phyloP scores from a whole-genome alignment of 2,329 filamentous ascomycete genomes.

The Ophiostoma ips region DNA sequence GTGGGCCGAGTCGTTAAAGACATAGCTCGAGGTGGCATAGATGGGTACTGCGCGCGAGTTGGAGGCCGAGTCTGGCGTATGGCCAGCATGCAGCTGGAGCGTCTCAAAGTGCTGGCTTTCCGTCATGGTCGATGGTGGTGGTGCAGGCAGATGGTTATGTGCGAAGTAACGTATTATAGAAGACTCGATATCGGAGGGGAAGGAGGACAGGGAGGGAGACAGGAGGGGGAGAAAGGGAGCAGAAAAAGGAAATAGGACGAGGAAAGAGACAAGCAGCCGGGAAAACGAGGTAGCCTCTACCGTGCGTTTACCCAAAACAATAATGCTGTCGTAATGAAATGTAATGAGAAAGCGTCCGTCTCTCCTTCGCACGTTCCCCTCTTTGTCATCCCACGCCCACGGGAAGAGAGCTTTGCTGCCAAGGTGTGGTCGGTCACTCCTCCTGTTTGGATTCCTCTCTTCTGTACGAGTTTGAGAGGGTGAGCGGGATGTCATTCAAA shows the following conservation, averaged over 20 bases:
- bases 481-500: too few species aligned
- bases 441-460: neutral
- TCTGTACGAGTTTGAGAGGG: too few species aligned
- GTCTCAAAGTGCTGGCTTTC: constrained; percentile 58
- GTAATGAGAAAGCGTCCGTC: neutral
- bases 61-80: constrained; percentile 65
- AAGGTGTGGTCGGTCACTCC: too few species aligned
- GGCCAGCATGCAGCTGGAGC: constrained; percentile 72
- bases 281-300: too few species aligned
- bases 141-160: neutral
- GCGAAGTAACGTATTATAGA: neutral
- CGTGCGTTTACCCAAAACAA: too few species aligned
- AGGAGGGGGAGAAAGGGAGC: neutral
- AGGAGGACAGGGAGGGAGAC: neutral
- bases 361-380: neutral
- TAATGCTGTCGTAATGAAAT: neutral
- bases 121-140: constrained; percentile 22
- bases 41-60: constrained; percentile 89
- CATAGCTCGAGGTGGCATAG: constrained; percentile 86
- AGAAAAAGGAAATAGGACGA: too few species aligned
- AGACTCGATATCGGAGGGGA: neutral
- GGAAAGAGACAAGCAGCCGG: too few species aligned
- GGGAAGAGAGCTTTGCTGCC: too few species aligned
- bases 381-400: too few species aligned
- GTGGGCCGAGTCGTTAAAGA: constrained; percentile 92